Base-by-base conservation (phyloP, 2,329 filamentous ascomycete species). In the Trichoderma endophyticum region DNA sequence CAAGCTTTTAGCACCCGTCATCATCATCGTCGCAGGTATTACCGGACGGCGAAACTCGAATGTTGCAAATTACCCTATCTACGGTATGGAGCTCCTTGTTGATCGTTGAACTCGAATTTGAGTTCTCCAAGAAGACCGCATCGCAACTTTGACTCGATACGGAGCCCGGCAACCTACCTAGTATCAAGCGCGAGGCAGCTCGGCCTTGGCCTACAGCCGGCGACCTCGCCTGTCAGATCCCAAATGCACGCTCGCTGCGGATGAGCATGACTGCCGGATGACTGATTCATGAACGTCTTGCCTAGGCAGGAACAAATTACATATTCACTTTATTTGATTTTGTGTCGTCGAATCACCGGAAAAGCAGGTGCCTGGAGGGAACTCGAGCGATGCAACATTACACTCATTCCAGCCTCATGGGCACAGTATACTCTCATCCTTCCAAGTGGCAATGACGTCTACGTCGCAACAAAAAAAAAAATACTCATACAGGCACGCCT, bases 371-470 rank as follows among this genome's bases (percentile, higher is more conserved):
- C 67, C 67, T 70, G 39, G 67, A 21, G 32, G 56, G 57, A 48
- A 70, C 67, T 54, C 39, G 26, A 24, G 28, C 67, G 67, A 70
- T 70, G 67, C 67, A 70, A 70, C 67, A 61, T 70, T 39, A 39
- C 62, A 54, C 64, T 21, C 15, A 21, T 64, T 24, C 26, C 15
- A 26, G 36, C 60, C 21, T 36, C 11, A 54, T 21, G n/a, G n/a
- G 1, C 48, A 54, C 48, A 54, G 32, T 32, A 32, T 28, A 14
- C 28, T 8, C 8, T 26, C 67, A 70, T 62, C 57, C 67, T 61
- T 70, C 11, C 43, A 24, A 70, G 67, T 61, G 57, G 67, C 67
- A 51, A 70, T 62, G 66, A 62, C 67, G 57, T 34, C 36, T 39
- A 2, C 36, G 8, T 18, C 15, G 36, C 36, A 39, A 39, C 36